These are phyloP conservation scores for Aspergillus affinis DNA, from an alignment of 495 filamentous ascomycete genomes.

Conservation along the genomic window DNA sequence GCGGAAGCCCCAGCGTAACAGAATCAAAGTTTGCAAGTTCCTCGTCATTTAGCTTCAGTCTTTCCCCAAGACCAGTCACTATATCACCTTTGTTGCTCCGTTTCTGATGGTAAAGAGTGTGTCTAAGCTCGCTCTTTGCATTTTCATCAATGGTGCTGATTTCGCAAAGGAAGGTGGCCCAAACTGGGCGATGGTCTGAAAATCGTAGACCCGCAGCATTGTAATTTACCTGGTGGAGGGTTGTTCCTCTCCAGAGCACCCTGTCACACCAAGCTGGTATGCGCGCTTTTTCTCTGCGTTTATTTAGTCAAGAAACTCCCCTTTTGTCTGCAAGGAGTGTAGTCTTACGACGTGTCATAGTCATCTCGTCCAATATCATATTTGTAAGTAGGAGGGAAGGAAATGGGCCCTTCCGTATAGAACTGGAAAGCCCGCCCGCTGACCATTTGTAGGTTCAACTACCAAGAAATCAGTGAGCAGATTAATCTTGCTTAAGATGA, in stretches of 20 bases:
- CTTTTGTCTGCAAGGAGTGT: background rate
- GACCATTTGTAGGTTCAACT: constrained; percentile 96
- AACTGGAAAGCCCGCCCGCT: constrained; percentile 83
- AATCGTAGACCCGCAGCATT: constrained; percentile 73
- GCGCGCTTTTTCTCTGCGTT: constrained; percentile 75
- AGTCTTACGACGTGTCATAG: constrained; percentile 85
- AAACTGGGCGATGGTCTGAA: constrained; percentile 94
- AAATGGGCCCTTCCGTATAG: constrained; percentile 83
- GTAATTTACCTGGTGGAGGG: constrained; percentile 80
- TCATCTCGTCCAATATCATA: constrained; percentile 83
- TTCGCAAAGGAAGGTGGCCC: constrained; percentile 78
- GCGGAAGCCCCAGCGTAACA: constrained; percentile 77
- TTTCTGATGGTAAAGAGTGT: constrained; percentile 67
- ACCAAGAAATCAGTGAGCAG: constrained; percentile 10
- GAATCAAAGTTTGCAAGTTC: constrained; percentile 71
- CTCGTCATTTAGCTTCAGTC: constrained; percentile 68
- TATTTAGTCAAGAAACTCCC: constrained; percentile 4
- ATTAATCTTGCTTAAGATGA: background rate
- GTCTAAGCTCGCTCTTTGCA: constrained; percentile 66
- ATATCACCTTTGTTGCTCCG: constrained; percentile 55
- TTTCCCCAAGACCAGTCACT: constrained; percentile 34
- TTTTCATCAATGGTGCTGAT: constrained; percentile 77
- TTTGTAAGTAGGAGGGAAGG: constrained; percentile 92
- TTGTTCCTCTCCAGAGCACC: constrained; percentile 79
- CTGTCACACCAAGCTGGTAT: constrained; percentile 98